Percentiles rank a stretch among this genome's conserved stretches.
Evolutionary conservation across 257 asterid genomes (phyloP).

Genomic region (Lycium ferocissimum): DNA sequence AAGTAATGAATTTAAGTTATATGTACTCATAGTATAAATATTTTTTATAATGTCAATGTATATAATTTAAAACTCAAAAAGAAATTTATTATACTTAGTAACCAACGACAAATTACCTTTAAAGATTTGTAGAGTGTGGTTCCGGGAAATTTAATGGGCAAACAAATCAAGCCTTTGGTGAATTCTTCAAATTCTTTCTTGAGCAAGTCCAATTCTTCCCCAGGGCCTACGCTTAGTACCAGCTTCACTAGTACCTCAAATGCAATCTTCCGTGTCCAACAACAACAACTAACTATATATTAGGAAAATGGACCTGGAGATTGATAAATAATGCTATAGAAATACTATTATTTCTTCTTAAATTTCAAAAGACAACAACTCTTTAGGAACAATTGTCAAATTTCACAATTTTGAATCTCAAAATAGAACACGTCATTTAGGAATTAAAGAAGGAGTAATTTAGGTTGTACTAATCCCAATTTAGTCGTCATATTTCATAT

Average conservation of each 20-base stretch:
- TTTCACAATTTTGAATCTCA: background rate
- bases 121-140: slow-evolving; percentile 80
- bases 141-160: slow-evolving; percentile 94
- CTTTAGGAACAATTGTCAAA: background rate
- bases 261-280: slow-evolving; percentile 63
- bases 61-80: background rate
- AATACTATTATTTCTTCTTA: background rate
- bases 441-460: background rate
- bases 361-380: background rate
- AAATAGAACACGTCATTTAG: background rate
- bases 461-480: background rate
- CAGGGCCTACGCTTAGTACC: slow-evolving; percentile 76
- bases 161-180: slow-evolving; percentile 85
- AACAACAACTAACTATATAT: background rate
- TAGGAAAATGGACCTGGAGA: background rate
- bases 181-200: slow-evolving; percentile 81
- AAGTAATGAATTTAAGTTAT: background rate
- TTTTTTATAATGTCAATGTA: background rate
- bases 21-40: background rate
- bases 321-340: background rate
- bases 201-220: slow-evolving; percentile 71
- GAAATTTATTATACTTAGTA: background rate
- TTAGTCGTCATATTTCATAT: background rate
- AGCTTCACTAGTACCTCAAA: slow-evolving; percentile 82
- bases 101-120: slow-evolving; percentile 52